Base-by-base conservation (phyloP, 192 early-diverging fungal genomes). In the Jimgerdemannia lactiflua region DNA sequence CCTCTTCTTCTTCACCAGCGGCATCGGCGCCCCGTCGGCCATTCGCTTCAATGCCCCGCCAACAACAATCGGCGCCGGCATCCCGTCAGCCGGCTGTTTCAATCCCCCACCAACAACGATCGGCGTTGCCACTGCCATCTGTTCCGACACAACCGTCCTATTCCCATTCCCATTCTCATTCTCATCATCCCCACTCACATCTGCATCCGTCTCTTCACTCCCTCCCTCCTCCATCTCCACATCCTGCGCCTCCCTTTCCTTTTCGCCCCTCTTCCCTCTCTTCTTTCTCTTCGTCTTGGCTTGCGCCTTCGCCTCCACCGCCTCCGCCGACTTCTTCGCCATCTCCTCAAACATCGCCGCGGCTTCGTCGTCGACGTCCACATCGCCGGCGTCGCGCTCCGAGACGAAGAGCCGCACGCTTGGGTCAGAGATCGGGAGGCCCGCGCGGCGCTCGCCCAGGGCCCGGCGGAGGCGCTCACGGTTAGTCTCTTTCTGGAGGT, bases 381-480 rank as follows among this genome's bases (percentile, higher is more conserved):
- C 39, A 70, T 89, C 84, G 4, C 80, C 70, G 59, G 83, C 81
- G 43, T 88, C 86, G 67, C 80, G 80, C 39, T 86, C 83, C 7
- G 67, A 6, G 39, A 89, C 84, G 71, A 87, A 89, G 19, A 93
- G 78, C 14, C 82, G 84, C 20, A 92, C 86, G 67, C 75, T 81
- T 3, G 81, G 79, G 70, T 94, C 89, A 2, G 91, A 88, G 70
- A 79, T 79, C 17, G 83, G 74, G 63, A 93, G 39, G 4, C 93
- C 92, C 11, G 88, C 85, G 66, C 85, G 89, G 77, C 92, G 81
- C 74, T 95, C 93, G 11, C 84, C 72, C 64, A 87, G 83, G 18
- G 93, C 91, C 65, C 90, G 84, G 70, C 86, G 79, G 39, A 95
- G 84, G 77, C 89, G 87, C 74, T 95, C 91, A 20, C 86, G 83